Conservation (phyloP, 2,329 filamentous ascomycete genomes). For the Fusarium oxysporum region DNA sequence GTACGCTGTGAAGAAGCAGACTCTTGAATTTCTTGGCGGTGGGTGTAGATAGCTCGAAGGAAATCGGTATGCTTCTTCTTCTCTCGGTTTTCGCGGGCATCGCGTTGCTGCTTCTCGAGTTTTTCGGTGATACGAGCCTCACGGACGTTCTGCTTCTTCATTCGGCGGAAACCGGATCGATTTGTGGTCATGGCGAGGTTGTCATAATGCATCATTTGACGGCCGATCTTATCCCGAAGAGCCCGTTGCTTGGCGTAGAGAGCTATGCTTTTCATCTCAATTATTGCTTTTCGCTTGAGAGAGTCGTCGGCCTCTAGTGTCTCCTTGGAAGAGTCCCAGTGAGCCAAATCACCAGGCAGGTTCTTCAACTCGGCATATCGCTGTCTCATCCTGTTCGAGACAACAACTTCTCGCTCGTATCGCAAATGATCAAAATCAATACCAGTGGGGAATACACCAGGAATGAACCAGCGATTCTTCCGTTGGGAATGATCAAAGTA, state of each 20-base stretch:
- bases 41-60: conserved; percentile 85
- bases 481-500: conserved; percentile 84
- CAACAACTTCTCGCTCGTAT: conserved; percentile 86
- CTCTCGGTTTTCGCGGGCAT: conserved; percentile 93
- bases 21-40: conserved; percentile 81
- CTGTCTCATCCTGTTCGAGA: conserved; percentile 90
- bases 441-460: conserved; percentile 88
- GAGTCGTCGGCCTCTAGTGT: conserved; percentile 78
- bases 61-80: conserved; percentile 98
- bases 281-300: conserved; percentile 88
- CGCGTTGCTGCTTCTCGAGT: conserved; percentile 97
- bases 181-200: conserved; percentile 98
- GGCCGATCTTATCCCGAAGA: conserved; percentile 86
- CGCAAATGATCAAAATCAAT: conserved; percentile 88
- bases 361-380: conserved; percentile 86
- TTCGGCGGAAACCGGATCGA: conserved; percentile 86
- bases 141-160: conserved; percentile 96
- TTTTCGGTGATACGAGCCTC: conserved; percentile 99
- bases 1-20: conserved; percentile 74
- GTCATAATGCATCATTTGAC: conserved; percentile 94
- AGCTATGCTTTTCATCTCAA: conserved; percentile 92
- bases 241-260: conserved; percentile 90
- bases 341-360: conserved; percentile 85
- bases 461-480: conserved; percentile 81
- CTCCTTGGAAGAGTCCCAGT: conserved; percentile 84